Evolutionary conservation across 768 basidiomycete species (phyloP).

Genomic region (Amanita rimosa): DNA sequence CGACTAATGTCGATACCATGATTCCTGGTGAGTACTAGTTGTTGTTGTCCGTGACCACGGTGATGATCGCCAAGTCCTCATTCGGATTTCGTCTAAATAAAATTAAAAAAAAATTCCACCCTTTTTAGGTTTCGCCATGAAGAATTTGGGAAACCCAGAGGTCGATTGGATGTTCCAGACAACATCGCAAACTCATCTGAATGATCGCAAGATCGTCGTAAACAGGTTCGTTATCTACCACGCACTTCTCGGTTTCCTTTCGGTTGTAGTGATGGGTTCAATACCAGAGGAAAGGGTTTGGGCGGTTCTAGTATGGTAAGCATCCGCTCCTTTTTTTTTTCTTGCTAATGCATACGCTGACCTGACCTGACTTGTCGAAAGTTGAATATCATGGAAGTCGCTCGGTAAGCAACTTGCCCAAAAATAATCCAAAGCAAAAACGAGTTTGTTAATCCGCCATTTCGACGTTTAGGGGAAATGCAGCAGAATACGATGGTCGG

Average conservation of each 20-base stretch:
- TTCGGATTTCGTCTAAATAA: too few species aligned
- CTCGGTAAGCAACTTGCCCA: neutral
- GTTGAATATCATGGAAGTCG: constrained; percentile 5
- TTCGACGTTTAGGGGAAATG: neutral
- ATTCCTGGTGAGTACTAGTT: constrained; percentile 2
- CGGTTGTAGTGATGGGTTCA: neutral
- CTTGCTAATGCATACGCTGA: neutral
- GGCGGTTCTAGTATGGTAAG: constrained; percentile 7
- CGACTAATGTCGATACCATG: neutral
- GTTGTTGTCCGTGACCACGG: too few species aligned
- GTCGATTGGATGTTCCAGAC: constrained; percentile 4
- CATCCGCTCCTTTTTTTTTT: too few species aligned
- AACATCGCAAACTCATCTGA: constrained; percentile 1
- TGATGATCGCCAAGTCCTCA: too few species aligned
- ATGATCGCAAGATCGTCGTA: neutral
- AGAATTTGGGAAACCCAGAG: constrained; percentile 3
- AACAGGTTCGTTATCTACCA: neutral
- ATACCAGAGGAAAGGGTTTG: constrained; percentile 7
- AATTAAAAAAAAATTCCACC: too few species aligned
- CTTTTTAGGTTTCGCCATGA: constrained; percentile 4
- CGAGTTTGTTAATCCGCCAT: neutral
- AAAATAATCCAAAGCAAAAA: neutral
- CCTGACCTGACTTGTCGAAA: too few species aligned
- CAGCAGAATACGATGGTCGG: constrained; percentile 2
- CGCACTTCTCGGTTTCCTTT: neutral